Evolutionary conservation across 495 filamentous ascomycete genomes (phyloP), one percentile per base, ranked within the genome.

Genomic region (Letharia columbiana): DNA sequence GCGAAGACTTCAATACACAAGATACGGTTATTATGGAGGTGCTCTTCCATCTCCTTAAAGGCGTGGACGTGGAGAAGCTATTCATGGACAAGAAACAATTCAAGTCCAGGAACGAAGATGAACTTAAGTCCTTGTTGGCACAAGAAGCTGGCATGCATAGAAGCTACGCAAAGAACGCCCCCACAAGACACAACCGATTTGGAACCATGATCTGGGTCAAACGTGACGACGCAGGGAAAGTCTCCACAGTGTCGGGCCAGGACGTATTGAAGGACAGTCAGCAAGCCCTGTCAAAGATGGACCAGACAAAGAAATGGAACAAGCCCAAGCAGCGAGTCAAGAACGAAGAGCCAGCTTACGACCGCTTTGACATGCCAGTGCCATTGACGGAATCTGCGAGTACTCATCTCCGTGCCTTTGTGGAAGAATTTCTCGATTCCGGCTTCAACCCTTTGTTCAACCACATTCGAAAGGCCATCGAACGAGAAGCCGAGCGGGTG

Each of bases 191-290:
- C 74, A 95, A 92, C 68, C 83, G 95, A 62, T 99, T 97, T 73
- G 95, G 95, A 2, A 96, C 92, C 18, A 96, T 97, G 88, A 87
- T 96, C 28, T 98, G 95, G 94, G 86, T 99, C 50, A 91, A 97
- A 77, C 82, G 91, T 61, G 89, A 89, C 63, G 90, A 94, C 72
- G 79, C 82, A 11, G 83, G 84, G 10, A 90, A 89, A 69, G 80
- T 93, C 58, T 87, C 89, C 9, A 93, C 92, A 0, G 86, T 99
- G 4, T 90, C 91, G 3, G 95, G 95, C 12, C 95, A 98, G 73
- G 86, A 89, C 68, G 86, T 87, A 20, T 81, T 98, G 62, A 82
- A 87, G 33, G 86, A 93, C 67, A 81, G 82, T n/a, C 84, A 89
- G 61, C 79, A 83, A 12, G 87, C 85, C n/a, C 78, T 92, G 58